Conservation (phyloP, 2,329 filamentous ascomycete genomes). For the Colletotrichum ledebouriae region DNA sequence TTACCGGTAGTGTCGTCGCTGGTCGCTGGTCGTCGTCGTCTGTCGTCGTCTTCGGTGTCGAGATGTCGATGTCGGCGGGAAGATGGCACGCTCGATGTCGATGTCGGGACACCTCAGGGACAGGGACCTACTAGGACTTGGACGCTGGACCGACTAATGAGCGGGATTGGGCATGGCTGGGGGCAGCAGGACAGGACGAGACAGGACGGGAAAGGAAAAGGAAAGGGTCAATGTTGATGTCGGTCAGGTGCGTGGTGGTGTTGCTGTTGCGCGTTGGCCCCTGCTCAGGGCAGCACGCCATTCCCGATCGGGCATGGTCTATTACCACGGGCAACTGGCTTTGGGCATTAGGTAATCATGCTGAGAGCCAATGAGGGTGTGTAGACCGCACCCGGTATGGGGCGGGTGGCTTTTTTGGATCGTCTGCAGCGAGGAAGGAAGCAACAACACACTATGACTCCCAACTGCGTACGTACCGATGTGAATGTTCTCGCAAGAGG, state of each 20-base stretch:
- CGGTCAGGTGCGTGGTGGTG: slow-evolving; percentile 39
- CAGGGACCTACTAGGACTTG: slow-evolving; percentile 29
- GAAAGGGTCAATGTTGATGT: slow-evolving; percentile 44
- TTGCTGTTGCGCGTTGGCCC: slow-evolving; percentile 43
- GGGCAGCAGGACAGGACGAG: slow-evolving; percentile 11
- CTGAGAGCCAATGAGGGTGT: not conserved
- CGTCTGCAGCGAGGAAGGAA: not conserved
- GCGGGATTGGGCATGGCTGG: slow-evolving; percentile 41
- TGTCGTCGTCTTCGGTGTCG: slow-evolving; percentile 40
- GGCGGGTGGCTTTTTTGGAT: slow-evolving; percentile 29
- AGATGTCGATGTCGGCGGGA: slow-evolving; percentile 38
- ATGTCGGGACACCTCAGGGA: slow-evolving; percentile 31
- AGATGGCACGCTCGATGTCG: slow-evolving; percentile 16
- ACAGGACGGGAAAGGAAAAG: slow-evolving; percentile 36
- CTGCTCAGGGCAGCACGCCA: slow-evolving; percentile 42
- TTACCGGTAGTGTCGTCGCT: slow-evolving; percentile 25
- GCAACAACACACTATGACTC: too few species aligned
- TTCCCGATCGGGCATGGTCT: slow-evolving; percentile 17
- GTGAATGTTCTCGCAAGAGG: too few species aligned
- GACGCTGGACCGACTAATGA: slow-evolving; percentile 33
- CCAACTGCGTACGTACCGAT: too few species aligned
- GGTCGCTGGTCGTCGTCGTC: slow-evolving; percentile 29
- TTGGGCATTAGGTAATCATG: slow-evolving; percentile 8
- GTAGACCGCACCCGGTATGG: slow-evolving; percentile 3
- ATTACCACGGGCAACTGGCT: slow-evolving; percentile 44